Percentiles rank a stretch among this genome's conserved stretches.
Evolutionary conservation across 2,329 filamentous ascomycete species (phyloP).

Genomic region (Xylaria sp.): DNA sequence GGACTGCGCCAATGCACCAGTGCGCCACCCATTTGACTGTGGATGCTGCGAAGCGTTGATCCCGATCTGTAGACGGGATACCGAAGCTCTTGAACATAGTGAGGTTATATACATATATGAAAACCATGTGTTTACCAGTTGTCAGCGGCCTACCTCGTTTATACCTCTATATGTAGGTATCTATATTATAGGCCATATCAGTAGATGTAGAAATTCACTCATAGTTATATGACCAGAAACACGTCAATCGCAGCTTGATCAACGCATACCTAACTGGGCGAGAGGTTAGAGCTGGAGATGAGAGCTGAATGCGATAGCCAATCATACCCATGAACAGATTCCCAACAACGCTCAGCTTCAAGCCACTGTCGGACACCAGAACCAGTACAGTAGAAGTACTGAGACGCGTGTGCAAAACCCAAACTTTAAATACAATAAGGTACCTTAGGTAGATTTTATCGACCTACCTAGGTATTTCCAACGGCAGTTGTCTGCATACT

Average conservation of each 20-base stretch:
- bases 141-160: background rate
- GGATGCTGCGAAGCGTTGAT: background rate
- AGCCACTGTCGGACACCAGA: background rate
- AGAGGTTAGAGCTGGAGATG: background rate
- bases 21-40: background rate
- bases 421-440: too few species aligned
- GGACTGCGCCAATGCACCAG: background rate
- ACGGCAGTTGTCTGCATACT: too few species aligned
- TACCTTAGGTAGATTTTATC: too few species aligned
- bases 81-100: background rate
- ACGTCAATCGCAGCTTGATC: background rate
- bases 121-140: background rate
- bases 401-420: background rate
- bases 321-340: slow-evolving; percentile 8
- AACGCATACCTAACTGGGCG: background rate
- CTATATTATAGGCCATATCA: background rate
- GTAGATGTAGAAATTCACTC: background rate
- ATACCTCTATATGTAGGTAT: background rate
- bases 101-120: background rate
- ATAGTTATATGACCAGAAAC: background rate
- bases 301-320: slow-evolving; percentile 17
- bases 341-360: background rate
- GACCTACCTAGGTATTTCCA: too few species aligned
- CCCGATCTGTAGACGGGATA: background rate
- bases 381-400: background rate